A percentile compares a stretch with the other conserved stretches of the same genome.
Conservation (phyloP, 2,329 filamentous ascomycete species). For the Penicillium sp. region DNA sequence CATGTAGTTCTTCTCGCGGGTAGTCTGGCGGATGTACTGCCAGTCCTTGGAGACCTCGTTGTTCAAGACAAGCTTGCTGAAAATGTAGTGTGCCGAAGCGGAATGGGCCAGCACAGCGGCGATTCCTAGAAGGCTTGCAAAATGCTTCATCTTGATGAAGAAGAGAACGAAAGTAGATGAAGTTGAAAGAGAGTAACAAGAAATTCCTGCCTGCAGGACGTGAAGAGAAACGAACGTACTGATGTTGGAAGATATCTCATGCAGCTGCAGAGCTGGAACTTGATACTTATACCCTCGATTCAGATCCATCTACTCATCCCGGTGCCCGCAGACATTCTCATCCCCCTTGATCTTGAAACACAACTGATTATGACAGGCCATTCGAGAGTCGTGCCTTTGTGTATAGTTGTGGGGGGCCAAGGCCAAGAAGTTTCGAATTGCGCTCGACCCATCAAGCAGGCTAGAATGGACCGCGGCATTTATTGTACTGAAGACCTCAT, state of each 20-base stretch:
- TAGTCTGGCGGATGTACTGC: conserved; percentile 22
- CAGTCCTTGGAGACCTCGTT: conserved; percentile 13
- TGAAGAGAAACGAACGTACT: not conserved
- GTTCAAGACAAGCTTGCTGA: conserved; percentile 21
- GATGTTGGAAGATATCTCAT: not conserved
- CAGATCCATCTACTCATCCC: not conserved
- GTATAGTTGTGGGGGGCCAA: not conserved
- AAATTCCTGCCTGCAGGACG: not conserved
- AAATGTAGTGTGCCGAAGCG: conserved; percentile 21
- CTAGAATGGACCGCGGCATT: not conserved
- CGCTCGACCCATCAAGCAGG: not conserved
- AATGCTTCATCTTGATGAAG: conserved; percentile 13
- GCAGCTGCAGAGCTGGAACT: not conserved
- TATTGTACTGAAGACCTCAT: not conserved
- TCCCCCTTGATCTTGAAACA: not conserved
- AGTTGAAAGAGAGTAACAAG: not conserved
- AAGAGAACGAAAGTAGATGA: not conserved
- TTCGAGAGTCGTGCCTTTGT: not conserved
- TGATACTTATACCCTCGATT: not conserved
- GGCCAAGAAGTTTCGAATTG: not conserved
- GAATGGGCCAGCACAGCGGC: conserved; percentile 12
- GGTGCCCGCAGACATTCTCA: not conserved
- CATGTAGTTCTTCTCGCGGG: conserved; percentile 16
- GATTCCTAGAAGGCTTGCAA: conserved; percentile 3
- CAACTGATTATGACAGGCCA: too few species aligned